Base-by-base conservation (phyloP, 257 asterid genomes). In the Coffea eugenioides region DNA sequence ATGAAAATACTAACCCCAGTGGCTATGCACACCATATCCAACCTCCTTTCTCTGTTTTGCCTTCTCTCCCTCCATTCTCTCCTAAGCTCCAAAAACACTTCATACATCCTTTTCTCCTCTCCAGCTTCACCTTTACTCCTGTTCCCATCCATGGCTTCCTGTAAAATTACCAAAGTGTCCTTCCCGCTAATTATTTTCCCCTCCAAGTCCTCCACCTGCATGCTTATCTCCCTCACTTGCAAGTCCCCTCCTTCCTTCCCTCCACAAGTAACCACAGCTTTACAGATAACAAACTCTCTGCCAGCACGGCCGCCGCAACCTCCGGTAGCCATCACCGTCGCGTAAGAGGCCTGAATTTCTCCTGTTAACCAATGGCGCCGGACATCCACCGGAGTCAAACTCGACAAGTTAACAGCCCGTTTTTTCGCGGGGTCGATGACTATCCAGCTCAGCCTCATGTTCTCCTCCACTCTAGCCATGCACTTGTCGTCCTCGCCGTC, bases 181-280 rank as follows among this genome's bases (percentile, higher is more conserved):
- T 59, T 67, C 20, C 98, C 98, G 2, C 59, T 69, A 15, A 86
- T n/a, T 0, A 81, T 80, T 70, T 84, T 89, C 0, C 97, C 97
- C n/a, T 94, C 95, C 86, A 93, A 77, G 79, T 94, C 98, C 91
- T 94, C 96, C 80, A 90, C 83, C 81, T 86, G 93, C 95, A 91
- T 71, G 81, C 91, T 84, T 48, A 90, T 90, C 70, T 91, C 98
- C 59, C 88, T 75, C 85, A 89, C 85, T 43, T 88, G 88, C 84
- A 91, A 36, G 3, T 87, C 94, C 20, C 90, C 87, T 14, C 93
- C 92, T 57, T 85, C 92, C 41, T 84, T 82, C 6, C 90, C 89
- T 46, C 91, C 87, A 86, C 93, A 92, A n/a, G 87, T 87, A 80
- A 91, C 88, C 78, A 88, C 80, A 84, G 88, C 94, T 27, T 86